These are phyloP conservation scores for Hippophae gyantsensis DNA, from an alignment of 306 rosid species.

Conservation along the genomic window DNA sequence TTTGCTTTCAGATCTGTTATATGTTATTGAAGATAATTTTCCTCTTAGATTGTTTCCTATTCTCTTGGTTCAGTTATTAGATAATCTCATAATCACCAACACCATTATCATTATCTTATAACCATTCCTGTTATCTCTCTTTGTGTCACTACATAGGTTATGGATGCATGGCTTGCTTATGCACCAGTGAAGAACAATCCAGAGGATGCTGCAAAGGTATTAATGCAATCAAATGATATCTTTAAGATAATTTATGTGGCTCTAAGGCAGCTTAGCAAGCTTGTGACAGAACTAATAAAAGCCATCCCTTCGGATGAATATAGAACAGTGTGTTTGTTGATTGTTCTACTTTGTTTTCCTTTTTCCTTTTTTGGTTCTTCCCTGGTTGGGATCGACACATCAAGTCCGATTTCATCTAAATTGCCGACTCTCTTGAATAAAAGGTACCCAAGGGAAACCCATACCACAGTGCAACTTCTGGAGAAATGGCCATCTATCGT, in stretches of 20 bases:
- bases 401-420: slow-evolving; percentile 12
- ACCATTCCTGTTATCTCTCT: slow-evolving; percentile 12
- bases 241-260: background rate
- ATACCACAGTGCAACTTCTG: slow-evolving; percentile 95
- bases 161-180: slow-evolving; percentile 95
- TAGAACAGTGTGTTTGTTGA: background rate
- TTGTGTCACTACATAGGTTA: slow-evolving; percentile 42
- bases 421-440: slow-evolving; percentile 21
- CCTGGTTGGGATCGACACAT: background rate
- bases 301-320: background rate
- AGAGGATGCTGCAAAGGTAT: slow-evolving; percentile 93
- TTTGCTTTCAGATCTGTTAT: background rate
- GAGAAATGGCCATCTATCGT: slow-evolving; percentile 82
- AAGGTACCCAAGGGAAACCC: slow-evolving; percentile 99
- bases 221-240: slow-evolving; percentile 14
- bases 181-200: slow-evolving; percentile 98
- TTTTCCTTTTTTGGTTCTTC: background rate
- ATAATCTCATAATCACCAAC: too few species aligned
- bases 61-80: background rate
- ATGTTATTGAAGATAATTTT: too few species aligned
- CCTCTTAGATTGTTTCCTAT: background rate
- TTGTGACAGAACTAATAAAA: background rate
- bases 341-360: background rate
- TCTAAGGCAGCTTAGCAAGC: background rate
- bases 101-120: too few species aligned